phyloP scores from a whole-genome alignment of 2,329 filamentous ascomycete genomes.

The Fusarium subglutinans region DNA sequence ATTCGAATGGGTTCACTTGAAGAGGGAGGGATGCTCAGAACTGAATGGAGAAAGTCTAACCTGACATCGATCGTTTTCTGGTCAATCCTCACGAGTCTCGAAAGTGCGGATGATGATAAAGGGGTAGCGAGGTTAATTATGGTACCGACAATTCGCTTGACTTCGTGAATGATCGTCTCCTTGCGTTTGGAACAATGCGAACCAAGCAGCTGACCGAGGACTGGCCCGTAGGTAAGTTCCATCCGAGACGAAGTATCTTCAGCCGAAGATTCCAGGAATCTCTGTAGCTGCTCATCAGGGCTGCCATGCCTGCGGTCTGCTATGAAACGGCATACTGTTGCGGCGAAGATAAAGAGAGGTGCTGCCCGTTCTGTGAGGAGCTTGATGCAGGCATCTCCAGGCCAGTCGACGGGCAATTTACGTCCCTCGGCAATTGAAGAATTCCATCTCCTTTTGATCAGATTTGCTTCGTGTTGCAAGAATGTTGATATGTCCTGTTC shows the following conservation, averaged over 20 bases:
- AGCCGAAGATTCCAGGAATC: not conserved
- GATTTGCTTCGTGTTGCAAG: accelerated
- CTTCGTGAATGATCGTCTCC: not conserved
- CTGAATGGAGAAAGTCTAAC: not conserved
- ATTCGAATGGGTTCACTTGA: not conserved
- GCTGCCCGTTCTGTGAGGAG: not conserved
- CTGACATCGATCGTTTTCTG: not conserved
- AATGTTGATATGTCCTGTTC: slow-evolving; percentile 47
- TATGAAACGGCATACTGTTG: not conserved
- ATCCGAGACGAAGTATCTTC: accelerated
- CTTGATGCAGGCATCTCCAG: not conserved
- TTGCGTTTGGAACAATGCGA: not conserved
- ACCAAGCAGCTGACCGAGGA: not conserved
- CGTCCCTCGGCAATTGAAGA: accelerated
- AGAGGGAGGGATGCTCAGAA: not conserved
- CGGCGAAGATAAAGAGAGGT: not conserved
- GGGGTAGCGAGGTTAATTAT: not conserved
- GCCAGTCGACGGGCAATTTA: not conserved
- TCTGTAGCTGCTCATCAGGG: not conserved
- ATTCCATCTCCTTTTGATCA: not conserved
- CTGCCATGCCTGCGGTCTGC: accelerated
- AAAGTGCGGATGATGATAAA: not conserved
- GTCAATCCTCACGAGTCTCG: not conserved
- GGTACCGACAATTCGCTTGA: not conserved
- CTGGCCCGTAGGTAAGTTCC: not conserved